Evolutionary conservation across 1,284 basidiomycete species (phyloP), one percentile per base, ranked within the genome.

Genomic region (Marasmius fiardii): DNA sequence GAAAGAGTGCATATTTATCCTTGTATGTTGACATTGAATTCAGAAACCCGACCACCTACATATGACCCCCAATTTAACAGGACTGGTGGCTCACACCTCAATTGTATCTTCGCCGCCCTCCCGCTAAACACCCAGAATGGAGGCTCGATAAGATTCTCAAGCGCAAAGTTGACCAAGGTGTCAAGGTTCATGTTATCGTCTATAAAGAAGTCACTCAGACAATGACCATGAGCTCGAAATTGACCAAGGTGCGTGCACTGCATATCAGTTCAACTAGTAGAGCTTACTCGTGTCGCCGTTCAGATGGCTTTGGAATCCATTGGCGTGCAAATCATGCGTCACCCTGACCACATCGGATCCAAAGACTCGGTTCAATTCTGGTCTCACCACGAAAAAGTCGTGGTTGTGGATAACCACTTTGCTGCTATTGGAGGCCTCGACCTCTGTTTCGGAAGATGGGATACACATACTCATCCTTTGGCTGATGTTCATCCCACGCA

Each of bases 61-160:
- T 31, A 31, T 44, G 31, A 23, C 48, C 23, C 53, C 31, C 23
- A n/a, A n/a, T n/a, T 10, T 39, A 18, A 24, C 58, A 88, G 80
- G 93, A 95, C 64, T 95, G 93, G 90, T 92, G 89, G 94, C 81
- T 97, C 56, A 90, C 90, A 0, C 94, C 94, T 1, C 94, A 97
- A 67, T 74, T 97, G 3, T 95, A 93, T 71, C 85, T 97, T 23
- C 87, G 95, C 49, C 88, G 95, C 16, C 95, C 95, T 0, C 87
- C 93, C 1, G 89, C 90, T 0, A 74, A 85, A 63, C 81, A 91
- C 65, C 84, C 87, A 6, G 86, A 95, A 68, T 98, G 87, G 84
- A 82, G 95, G 20, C 79, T 98, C 26, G 95, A 98, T 68, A 75
- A 86, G 43, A 68, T 98, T 8, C 76, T 98, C 44, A 78, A 90